Percentiles rank a stretch among this genome's conserved stretches.
phyloP scores from a whole-genome alignment of 139 green algal genomes.

The Micractinium sp. region DNA sequence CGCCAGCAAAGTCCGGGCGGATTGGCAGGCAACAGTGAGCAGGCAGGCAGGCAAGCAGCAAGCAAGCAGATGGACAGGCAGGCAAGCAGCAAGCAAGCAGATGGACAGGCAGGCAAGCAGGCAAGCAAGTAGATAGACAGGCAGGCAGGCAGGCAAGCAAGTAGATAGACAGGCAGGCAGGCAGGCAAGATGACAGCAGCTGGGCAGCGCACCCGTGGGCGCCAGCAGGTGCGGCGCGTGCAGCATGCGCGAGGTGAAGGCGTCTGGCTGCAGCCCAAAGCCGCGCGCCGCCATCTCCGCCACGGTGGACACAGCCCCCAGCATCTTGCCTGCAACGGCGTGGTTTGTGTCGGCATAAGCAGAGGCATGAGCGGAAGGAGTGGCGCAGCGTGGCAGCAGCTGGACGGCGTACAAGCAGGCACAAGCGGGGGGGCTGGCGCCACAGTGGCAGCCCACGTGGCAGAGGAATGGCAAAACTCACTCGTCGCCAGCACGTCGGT shows the following conservation, averaged over 20 bases:
- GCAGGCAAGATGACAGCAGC: background rate
- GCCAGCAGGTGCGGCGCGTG: constrained; percentile 90
- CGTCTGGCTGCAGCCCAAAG: constrained; percentile 69
- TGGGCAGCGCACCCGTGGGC: constrained; percentile 71
- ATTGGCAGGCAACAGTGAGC: background rate
- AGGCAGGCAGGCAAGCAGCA: no score
- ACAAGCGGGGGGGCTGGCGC: no score
- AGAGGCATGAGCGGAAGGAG: background rate
- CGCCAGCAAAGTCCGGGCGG: no score
- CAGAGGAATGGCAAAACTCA: no score
- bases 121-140: background rate
- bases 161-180: background rate
- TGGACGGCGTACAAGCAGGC: no score
- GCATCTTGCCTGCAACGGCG: constrained; percentile 22
- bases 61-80: no score
- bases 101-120: background rate
- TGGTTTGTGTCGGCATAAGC: background rate
- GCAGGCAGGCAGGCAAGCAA: background rate
- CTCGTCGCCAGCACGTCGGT: no score
- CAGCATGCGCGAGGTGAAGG: constrained; percentile 79
- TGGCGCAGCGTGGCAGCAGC: background rate
- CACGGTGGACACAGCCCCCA: constrained; percentile 44
- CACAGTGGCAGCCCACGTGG: background rate
- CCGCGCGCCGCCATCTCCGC: constrained; percentile 72
- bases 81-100: no score